These are phyloP conservation scores for Marchantia paleacea DNA, from an alignment of 225 moss, liverwort and hornwort genomes.

Conservation along the genomic window DNA sequence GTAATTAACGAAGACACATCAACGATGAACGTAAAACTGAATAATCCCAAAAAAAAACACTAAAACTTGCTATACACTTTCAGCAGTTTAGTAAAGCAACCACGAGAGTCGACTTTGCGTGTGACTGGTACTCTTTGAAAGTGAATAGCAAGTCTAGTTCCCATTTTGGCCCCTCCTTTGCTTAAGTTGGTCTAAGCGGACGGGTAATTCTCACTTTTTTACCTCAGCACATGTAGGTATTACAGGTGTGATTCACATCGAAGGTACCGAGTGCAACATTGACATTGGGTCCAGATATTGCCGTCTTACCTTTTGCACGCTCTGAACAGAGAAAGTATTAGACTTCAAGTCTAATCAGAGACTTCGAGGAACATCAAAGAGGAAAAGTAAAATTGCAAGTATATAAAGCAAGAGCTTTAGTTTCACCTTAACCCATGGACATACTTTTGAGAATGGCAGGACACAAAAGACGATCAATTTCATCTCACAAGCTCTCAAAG, in stretches of 20 bases:
- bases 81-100: background rate
- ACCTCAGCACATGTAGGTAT: background rate
- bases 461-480: background rate
- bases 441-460: background rate
- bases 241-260: background rate
- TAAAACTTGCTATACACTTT: background rate
- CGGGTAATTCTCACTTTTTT: background rate
- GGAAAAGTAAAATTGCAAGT: background rate
- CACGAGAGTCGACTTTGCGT: background rate
- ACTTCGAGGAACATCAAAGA: background rate
- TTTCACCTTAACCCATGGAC: background rate
- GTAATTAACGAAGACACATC: background rate
- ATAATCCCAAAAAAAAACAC: background rate
- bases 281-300: background rate
- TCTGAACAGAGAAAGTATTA: background rate
- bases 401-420: too few species aligned
- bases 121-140: background rate
- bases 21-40: background rate
- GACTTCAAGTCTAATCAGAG: background rate
- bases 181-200: too few species aligned
- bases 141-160: background rate
- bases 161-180: too few species aligned
- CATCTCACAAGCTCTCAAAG: background rate
- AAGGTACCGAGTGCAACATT: background rate
- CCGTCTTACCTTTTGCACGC: background rate